Evolutionary conservation across 2,329 filamentous ascomycete genomes (phyloP), one percentile per base, ranked within the genome.

Genomic region (Phialophora expanda): DNA sequence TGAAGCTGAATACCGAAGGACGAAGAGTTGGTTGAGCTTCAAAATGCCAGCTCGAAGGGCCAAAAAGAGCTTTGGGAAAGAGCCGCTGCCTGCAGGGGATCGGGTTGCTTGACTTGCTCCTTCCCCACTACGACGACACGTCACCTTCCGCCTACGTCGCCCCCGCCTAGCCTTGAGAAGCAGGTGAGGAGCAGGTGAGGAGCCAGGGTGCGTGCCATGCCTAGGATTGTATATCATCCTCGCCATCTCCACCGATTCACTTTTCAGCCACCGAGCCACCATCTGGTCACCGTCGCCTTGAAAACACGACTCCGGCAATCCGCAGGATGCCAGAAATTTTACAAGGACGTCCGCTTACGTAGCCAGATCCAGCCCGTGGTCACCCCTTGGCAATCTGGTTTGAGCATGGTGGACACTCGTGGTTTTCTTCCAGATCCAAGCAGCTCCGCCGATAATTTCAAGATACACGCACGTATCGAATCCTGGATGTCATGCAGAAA

Each of bases 231-330:
- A 32, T 50, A 34, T 60, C 57, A 51, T 53, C 57, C 57, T 60
- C 57, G 46, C 56, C 44, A 60, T 60, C 30, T 60, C 57, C 57
- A 60, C 57, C 46, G 46, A 61, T 53, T 61, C 58, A 53, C 48
- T 34, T 54, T 20, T 8, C 30, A 54, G 30, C 58, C 58, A 61
- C 58, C 58, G 51, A 7, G 50, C 58, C 20, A 20, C 34, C 34
- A 22, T 24, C 24, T 30, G 4, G 53, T 30, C 58, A 11, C n/a
- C 32, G 46, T 32, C 9, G 48, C 12, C 46, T n/a, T 61, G 46
- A 26, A 51, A 53, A 61, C 11, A 28, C 26, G 57, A 61, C 32
- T 26, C 58, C 48, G 58, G 30, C 20, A 54, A n/a, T 61, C 58
- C 48, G 58, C 58, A 28, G 44, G 0, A 12, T 30, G 44, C 22